Conservation (phyloP, 1,139 yeast species). For the Insectozyma bohioensis region DNA sequence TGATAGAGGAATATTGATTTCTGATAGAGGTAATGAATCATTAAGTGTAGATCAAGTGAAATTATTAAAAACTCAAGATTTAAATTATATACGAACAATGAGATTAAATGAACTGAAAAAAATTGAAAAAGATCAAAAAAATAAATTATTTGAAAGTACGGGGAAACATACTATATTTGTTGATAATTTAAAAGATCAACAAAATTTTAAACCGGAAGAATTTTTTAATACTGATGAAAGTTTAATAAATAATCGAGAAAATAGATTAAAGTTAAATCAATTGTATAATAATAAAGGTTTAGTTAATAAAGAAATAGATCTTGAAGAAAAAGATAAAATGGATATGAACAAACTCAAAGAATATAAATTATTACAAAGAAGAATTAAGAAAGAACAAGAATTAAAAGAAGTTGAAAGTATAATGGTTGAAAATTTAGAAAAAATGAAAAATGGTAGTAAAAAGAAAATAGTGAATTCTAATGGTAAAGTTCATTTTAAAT, state of each 20-base stretch:
- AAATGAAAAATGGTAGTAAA: conserved; percentile 88
- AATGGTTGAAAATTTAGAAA: conserved; percentile 76
- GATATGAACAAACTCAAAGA: conserved; percentile 60
- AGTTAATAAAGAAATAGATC: conserved; percentile 26
- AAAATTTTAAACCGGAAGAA: conserved; percentile 59
- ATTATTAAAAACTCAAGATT: conserved; percentile 84
- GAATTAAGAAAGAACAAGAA: conserved; percentile 67
- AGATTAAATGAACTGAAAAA: conserved; percentile 67
- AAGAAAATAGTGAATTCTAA: conserved; percentile 65
- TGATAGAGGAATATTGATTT: conserved; percentile 59
- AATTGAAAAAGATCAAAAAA: conserved; percentile 59
- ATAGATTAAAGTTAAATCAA: conserved; percentile 66
- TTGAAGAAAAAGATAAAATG: conserved; percentile 39
- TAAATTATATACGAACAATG: conserved; percentile 77
- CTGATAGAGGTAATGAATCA: conserved; percentile 65
- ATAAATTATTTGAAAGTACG: conserved; percentile 50
- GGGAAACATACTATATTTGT: conserved; percentile 89
- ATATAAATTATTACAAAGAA: conserved; percentile 52
- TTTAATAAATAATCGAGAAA: conserved; percentile 64
- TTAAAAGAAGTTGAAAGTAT: conserved; percentile 66
- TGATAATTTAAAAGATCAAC: conserved; percentile 56
- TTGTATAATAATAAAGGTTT: conserved; percentile 42
- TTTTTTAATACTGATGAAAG: conserved; percentile 70
- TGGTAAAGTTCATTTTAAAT: conserved; percentile 75
- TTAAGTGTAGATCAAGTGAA: conserved; percentile 75